Base-by-base conservation (phyloP, 2,329 filamentous ascomycete genomes). In the Remersonia thermophila region DNA sequence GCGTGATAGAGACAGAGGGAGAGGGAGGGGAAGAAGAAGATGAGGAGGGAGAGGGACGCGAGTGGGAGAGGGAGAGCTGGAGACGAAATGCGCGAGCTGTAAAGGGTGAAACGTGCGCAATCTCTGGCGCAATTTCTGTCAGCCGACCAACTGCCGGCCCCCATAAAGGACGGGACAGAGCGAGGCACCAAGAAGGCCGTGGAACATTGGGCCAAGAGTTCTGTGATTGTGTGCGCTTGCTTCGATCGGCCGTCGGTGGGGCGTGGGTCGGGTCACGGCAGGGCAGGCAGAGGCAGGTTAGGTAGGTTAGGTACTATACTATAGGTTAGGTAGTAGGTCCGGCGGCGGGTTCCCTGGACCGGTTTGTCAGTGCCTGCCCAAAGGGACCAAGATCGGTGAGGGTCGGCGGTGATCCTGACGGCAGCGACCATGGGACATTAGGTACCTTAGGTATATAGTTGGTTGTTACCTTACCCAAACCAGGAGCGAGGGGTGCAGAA, bases 201-300 rank as follows among this genome's bases (percentile, higher is more conserved):
- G 40, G 43, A 45, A 41, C 37, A 27, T 32, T 16, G 13, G 29
- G 20, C 31, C 40, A 27, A 27, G 28, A 7, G 41, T 41, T 27
- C 10, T n/a, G 5, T 27, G 25, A 3, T 27, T 9, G n/a, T 27
- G 3, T 5, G 5, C 25, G n/a, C 10, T 27, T 27, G 25, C 25
- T 27, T n/a, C 10, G 10, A 27, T 10, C 10, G 10, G 25, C 25
- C 31, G 31, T 12, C 27, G 31, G 34, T 40, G 29, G 8, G 38
- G 29, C 10, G 12, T 13, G n/a, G 25, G 27, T n/a, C 12, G 32
- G 23, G 14, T 18, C 23, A 20, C 18, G n/a, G 32, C 13, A 26
- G 13, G 12, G n/a, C 33, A 28, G 16, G 10, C 29, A 15, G 7
- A 30, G 29, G n/a, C n/a, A n/a, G n/a, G n/a, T n/a, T n/a, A n/a